Evolutionary conservation across 2,329 filamentous ascomycete species (phyloP), one percentile per base, ranked within the genome.

Genomic region (Aspergillus sp.): DNA sequence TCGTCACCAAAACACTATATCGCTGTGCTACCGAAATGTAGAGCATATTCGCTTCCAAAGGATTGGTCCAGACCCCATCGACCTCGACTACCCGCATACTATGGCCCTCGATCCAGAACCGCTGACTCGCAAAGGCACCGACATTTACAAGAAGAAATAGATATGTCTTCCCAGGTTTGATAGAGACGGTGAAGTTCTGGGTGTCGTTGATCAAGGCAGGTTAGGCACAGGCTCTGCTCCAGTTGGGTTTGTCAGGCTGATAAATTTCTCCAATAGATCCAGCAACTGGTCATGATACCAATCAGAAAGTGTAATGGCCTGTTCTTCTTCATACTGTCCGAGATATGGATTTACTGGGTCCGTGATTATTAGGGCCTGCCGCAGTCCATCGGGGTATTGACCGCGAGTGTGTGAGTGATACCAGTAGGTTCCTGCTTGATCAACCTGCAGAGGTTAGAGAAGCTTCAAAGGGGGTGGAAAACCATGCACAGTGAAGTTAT

Each of bases 121-220:
- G 79, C 64, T 82, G 80, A 41, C 75, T 76, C 4, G 25, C 78
- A 76, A 92, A 92, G 15, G 89, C 89, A 23, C 87, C 89, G 15
- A 91, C 86, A 70, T 92, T 92, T 68, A 91, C 81, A 66, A 92
- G 79, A 34, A 88, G 87, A 69, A 93, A 82, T 13, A 91, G 79
- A 63, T 93, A 92, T 0, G 87, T 92, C 68, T 85, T 90, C 1
- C 84, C 84, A 0, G 89, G 85, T 65, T 87, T 71, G n/a, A 91
- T 83, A 0, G 80, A 63, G 15, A 91, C 74, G 1, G 76, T 82
- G 4, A 87, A 74, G 62, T 89, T 85, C 62, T 85, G 83, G 0
- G 86, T 88, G 64, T 92, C 90, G 69, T 92, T 91, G 73, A 92
- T 83, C 45, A 93, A 81, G 3, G 87, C 86, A 4, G 87, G 23